Evolutionary conservation across 768 basidiomycete genomes (phyloP), one percentile per base, ranked within the genome.

Genomic region (Termitomyces eurrhizus): DNA sequence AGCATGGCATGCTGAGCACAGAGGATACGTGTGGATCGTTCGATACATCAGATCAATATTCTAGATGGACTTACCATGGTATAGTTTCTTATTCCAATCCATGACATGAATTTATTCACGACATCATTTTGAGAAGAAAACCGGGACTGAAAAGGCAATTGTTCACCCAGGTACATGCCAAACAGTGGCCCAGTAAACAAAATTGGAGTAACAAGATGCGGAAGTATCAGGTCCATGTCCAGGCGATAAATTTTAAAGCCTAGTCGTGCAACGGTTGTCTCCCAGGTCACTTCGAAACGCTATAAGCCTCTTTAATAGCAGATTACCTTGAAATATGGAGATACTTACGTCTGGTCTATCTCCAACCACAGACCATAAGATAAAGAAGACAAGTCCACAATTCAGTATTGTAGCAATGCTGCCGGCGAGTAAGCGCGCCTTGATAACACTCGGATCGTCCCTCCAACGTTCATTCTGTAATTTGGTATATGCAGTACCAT

Each of bases 401-500:
- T 86, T 87, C 0, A 81, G 60, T 0, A 83, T 45, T 1, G 91
- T 92, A 46, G 88, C 87, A 32, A 82, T 46, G 29, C 77, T 76
- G 5, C 89, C 94, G 4, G 90, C 89, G 16, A 78, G 68, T 56
- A 97, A 74, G 24, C 96, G 80, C 6, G 90, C 87, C n/a, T 81
- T 79, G 62, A 98, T 94, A 6, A 96, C 91, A 42, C 81, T 81
- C 1, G 94, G 88, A 67, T 96, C 90, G 69, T 98, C 89, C 62
- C 95, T 80, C 83, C 84, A 87, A 24, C 81, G 75, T 58, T 85
- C 83, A 48, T 78, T 68, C 32, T 58, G 64, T 33, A 68, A 37
- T 52, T 72, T 72, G 33, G 44, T 64, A 57, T 59, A 72, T 50
- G 71, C 65, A 33, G 64, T 68, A 41, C 69, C 71, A 61, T 69